A percentile compares a stretch with the other conserved stretches of the same genome.
Conservation (phyloP, 129 eudicot genomes). For the Calendula officinalis region DNA sequence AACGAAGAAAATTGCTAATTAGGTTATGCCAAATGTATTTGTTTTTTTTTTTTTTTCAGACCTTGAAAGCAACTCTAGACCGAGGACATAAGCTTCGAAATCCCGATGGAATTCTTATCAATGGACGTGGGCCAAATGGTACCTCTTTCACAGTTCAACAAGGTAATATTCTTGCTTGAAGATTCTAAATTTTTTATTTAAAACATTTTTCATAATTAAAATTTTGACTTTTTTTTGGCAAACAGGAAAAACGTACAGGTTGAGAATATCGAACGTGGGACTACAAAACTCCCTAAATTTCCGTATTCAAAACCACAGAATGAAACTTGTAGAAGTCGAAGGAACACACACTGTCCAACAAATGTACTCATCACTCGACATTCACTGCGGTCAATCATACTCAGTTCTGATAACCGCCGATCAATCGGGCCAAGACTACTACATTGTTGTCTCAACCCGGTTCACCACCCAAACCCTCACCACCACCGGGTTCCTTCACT, state of each 20-base stretch:
- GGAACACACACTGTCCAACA: constrained; percentile 89
- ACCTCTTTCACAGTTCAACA: constrained; percentile 60
- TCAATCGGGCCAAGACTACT: constrained; percentile 65
- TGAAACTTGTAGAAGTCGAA: constrained; percentile 88
- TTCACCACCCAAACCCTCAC: constrained; percentile 60
- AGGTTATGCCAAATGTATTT: neutral
- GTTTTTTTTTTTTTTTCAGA: constrained; percentile 38
- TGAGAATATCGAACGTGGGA: constrained; percentile 88
- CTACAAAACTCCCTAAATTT: constrained; percentile 81
- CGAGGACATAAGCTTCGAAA: constrained; percentile 61
- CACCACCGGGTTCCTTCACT: constrained; percentile 68
- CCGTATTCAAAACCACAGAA: constrained; percentile 81
- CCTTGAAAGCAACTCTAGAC: constrained; percentile 56
- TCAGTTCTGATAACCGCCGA: constrained; percentile 72
- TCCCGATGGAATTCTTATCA: constrained; percentile 83
- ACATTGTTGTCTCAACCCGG: constrained; percentile 71
- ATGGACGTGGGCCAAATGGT: constrained; percentile 76
- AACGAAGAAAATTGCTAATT: no score
- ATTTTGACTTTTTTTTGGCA: neutral
- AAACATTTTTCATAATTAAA: no score
- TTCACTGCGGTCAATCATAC: constrained; percentile 88
- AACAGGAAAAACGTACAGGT: constrained; percentile 81
- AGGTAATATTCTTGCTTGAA: constrained; percentile 32
- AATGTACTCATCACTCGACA: constrained; percentile 81
- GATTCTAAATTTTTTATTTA: neutral